These are phyloP conservation scores for Plasmodium vivax DNA, from an alignment of 169 alveolate genomes.

Conservation along the genomic window DNA sequence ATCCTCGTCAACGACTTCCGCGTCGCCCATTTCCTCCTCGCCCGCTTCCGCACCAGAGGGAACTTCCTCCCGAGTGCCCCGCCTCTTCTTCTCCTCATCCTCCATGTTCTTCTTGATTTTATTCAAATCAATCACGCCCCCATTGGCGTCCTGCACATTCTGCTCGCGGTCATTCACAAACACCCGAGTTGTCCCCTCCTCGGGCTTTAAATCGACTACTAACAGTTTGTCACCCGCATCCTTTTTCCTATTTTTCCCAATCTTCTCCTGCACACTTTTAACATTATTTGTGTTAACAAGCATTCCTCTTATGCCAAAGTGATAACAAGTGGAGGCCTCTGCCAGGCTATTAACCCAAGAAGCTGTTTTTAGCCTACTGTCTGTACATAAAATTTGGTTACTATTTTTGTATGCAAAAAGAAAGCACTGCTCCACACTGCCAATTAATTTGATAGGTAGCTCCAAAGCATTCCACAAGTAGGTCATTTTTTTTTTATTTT, in stretches of 20 bases:
- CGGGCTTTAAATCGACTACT: constrained; percentile 54
- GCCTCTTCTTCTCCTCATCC: constrained; percentile 33
- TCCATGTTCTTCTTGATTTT: constrained; percentile 56
- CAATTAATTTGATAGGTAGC: constrained; percentile 66
- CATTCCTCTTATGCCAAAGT: constrained; percentile 54
- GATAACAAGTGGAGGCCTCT: constrained; percentile 44
- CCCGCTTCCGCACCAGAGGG: background rate
- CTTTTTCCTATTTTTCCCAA: background rate
- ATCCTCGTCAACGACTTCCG: constrained; percentile 8
- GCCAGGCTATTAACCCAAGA: constrained; percentile 63
- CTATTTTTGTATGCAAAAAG: constrained; percentile 42
- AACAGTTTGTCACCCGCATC: background rate
- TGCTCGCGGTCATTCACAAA: constrained; percentile 38
- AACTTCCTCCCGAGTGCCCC: background rate
- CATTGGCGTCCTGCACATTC: constrained; percentile 14
- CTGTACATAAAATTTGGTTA: constrained; percentile 68
- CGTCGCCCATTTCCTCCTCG: background rate
- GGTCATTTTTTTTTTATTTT: constrained; percentile 64
- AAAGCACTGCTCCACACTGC: constrained; percentile 63
- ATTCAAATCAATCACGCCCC: constrained; percentile 28
- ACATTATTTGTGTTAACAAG: constrained; percentile 20
- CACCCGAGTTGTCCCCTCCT: constrained; percentile 22
- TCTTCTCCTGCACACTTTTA: background rate
- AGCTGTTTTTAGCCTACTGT: constrained; percentile 23
- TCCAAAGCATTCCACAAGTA: constrained; percentile 50